Evolutionary conservation across 768 basidiomycete species (phyloP).

Genomic region (Dacryopinax spathularia): DNA sequence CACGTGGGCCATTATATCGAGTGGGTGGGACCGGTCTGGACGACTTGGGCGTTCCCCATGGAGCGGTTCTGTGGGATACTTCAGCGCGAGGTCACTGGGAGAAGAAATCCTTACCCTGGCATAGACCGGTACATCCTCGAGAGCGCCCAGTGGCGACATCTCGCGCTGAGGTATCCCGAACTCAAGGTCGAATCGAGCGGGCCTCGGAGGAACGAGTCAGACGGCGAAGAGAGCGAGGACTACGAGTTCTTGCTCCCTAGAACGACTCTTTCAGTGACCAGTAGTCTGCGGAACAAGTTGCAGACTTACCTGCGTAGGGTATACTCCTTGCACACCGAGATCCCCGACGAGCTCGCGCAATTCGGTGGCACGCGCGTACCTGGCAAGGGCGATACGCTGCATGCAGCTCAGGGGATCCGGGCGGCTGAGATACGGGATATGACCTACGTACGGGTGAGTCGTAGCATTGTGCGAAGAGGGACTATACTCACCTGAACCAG

Average conservation of each 20-base stretch:
- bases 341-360: background rate
- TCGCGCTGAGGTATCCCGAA: background rate
- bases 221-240: background rate
- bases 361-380: background rate
- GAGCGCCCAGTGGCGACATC: background rate
- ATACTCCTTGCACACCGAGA: background rate
- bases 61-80: slow-evolving; percentile 26
- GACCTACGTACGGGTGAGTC: background rate
- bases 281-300: background rate
- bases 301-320: background rate
- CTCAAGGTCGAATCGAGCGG: too few relatives aligned
- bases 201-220: background rate
- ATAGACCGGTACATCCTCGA: slow-evolving; percentile 15
- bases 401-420: background rate
- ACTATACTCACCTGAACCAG: background rate
- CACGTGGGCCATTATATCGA: slow-evolving; percentile 24
- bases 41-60: slow-evolving; percentile 27
- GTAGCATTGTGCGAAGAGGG: background rate
- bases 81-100: slow-evolving; percentile 16
- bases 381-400: background rate
- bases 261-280: background rate
- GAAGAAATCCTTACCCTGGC: slow-evolving; percentile 21
- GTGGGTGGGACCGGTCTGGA: slow-evolving; percentile 24
- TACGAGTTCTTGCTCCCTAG: background rate
- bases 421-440: background rate